phyloP scores from a whole-genome alignment of 345 rosid genomes.

The Excoecaria cochinchinensis region DNA sequence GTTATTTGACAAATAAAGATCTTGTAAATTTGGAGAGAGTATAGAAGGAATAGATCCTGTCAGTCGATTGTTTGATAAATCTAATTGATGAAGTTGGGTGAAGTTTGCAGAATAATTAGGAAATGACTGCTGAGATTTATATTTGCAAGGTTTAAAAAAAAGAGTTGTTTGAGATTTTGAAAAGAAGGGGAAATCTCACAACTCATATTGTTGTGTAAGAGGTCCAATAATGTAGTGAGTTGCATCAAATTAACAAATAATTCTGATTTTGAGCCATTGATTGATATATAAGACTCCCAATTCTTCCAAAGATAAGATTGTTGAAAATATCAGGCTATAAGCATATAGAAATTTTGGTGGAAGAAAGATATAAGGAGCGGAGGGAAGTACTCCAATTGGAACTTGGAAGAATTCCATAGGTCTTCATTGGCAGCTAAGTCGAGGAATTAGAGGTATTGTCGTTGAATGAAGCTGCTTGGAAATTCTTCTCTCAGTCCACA shows the following conservation, averaged over 20 bases:
- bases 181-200: too few species aligned
- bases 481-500: constrained; percentile 8
- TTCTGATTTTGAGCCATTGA: background rate
- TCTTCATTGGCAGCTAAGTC: background rate
- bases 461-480: background rate
- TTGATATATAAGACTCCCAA: background rate
- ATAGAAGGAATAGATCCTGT: too few species aligned
- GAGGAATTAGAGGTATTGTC: background rate
- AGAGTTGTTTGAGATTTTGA: too few species aligned
- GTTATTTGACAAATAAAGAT: too few species aligned
- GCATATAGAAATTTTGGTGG: background rate
- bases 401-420: background rate
- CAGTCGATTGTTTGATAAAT: too few species aligned
- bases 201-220: background rate
- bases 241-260: too few species aligned
- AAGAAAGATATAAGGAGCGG: background rate
- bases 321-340: background rate
- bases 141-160: too few species aligned
- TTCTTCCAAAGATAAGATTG: background rate
- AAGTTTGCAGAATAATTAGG: too few species aligned
- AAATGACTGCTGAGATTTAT: too few species aligned
- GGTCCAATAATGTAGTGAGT: background rate
- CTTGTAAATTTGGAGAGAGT: too few species aligned
- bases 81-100: too few species aligned
- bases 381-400: constrained; percentile 1